Conservation (phyloP, 116 monocot species). For the Phalaenopsis hybrid region DNA sequence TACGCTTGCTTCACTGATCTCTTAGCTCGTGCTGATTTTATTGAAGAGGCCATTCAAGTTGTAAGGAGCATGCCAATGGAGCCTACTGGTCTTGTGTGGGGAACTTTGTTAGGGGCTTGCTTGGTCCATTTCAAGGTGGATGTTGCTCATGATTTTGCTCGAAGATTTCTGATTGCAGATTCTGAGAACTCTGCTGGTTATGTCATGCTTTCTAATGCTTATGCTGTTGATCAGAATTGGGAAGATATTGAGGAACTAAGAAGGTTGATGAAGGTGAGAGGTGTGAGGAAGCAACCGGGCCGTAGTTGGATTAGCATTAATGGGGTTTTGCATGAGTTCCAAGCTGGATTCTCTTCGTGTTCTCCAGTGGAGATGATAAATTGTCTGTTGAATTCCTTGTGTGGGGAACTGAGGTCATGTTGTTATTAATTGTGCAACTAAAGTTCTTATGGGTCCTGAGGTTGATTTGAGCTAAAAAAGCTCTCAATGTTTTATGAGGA, state of each 20-base stretch:
- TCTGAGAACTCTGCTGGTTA: constrained; percentile 33
- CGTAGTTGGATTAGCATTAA: constrained; percentile 34
- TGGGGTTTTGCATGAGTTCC: constrained; percentile 39
- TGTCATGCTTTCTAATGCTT: constrained; percentile 47
- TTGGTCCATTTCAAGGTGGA: constrained; percentile 4
- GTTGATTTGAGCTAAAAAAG: too few relatives aligned
- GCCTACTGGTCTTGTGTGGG: constrained; percentile 17
- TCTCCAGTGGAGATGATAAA: constrained; percentile 21
- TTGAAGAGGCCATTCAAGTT: constrained; percentile 13
- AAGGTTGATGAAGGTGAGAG: constrained; percentile 26
- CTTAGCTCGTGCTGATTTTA: constrained; percentile 9
- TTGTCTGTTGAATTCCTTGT: constrained; percentile 19
- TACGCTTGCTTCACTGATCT: constrained; percentile 22
- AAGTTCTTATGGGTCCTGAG: too few relatives aligned
- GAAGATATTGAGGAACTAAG: constrained; percentile 38
- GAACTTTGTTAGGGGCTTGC: constrained; percentile 13
- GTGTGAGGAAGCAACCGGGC: constrained; percentile 37
- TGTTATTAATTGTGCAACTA: background rate
- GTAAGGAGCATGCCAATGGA: constrained; percentile 12
- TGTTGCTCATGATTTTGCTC: constrained; percentile 32
- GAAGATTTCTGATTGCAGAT: constrained; percentile 19
- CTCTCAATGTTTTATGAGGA: too few relatives aligned
- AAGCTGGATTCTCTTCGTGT: constrained; percentile 23
- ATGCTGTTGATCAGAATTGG: constrained; percentile 34
- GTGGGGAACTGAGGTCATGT: background rate